A percentile compares a stretch with the other conserved stretches of the same genome.
phyloP scores from a whole-genome alignment of 495 filamentous ascomycete genomes.

The Cenococcum geophilum region DNA sequence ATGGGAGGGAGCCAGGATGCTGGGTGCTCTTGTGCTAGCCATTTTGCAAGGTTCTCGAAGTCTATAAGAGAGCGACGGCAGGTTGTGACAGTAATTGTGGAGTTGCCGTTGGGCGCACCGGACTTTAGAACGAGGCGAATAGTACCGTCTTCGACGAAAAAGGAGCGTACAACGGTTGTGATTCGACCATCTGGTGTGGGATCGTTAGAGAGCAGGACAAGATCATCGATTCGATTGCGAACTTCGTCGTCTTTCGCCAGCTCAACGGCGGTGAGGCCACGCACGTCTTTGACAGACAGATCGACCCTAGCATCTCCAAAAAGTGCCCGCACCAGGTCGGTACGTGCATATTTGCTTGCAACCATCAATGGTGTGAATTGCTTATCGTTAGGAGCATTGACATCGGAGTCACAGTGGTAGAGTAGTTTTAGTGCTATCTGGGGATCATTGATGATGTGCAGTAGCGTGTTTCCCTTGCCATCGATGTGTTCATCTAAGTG shows the following conservation, averaged over 20 bases:
- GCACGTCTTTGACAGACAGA: constrained; percentile 70
- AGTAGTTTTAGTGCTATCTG: constrained; percentile 69
- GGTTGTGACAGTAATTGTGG: constrained; percentile 84
- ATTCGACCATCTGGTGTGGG: constrained; percentile 70
- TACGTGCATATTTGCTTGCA: constrained; percentile 95
- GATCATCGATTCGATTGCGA: constrained; percentile 89
- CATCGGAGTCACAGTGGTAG: constrained; percentile 78
- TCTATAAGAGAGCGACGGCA: constrained; percentile 84
- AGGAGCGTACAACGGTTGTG: constrained; percentile 91
- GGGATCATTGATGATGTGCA: constrained; percentile 88
- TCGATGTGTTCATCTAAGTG: constrained; percentile 94
- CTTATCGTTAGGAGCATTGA: constrained; percentile 94
- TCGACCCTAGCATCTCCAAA: constrained; percentile 87
- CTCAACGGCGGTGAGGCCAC: constrained; percentile 92
- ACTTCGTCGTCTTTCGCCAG: constrained; percentile 98
- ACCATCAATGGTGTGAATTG: constrained; percentile 95
- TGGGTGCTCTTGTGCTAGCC: constrained; percentile 86
- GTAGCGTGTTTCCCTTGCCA: constrained; percentile 81
- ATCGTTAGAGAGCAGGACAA: constrained; percentile 72
- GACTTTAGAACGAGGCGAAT: constrained; percentile 92
- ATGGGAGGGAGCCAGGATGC: constrained; percentile 88
- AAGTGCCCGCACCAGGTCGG: constrained; percentile 83
- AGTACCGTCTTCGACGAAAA: constrained; percentile 94
- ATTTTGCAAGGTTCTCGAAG: constrained; percentile 83
- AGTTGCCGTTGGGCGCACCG: constrained; percentile 60